These are phyloP conservation scores for Mucor piriformis DNA, from an alignment of 371 early-diverging fungal species.

Conservation along the genomic window DNA sequence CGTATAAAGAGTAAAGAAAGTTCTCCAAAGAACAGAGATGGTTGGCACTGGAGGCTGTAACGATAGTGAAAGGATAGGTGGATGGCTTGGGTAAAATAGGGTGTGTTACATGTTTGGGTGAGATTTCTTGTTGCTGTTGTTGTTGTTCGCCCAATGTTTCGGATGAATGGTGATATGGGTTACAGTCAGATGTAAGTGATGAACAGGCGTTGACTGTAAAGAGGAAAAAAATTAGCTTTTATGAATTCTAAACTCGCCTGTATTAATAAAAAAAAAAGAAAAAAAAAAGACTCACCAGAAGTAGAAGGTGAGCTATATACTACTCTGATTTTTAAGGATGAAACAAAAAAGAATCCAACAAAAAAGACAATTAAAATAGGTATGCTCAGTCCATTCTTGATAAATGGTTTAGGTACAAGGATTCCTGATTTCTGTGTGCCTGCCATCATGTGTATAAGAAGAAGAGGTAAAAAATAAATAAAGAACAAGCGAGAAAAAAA, in stretches of 20 bases:
- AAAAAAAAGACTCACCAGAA: not conserved
- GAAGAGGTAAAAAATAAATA: constrained; percentile 5
- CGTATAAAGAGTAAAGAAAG: constrained; percentile 51
- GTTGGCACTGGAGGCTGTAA: constrained; percentile 59
- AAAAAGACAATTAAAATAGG: constrained; percentile 16
- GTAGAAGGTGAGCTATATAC: constrained; percentile 19
- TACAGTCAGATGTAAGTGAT: not conserved
- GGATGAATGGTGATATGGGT: constrained; percentile 1
- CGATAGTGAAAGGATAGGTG: constrained; percentile 46
- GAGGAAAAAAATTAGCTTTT: not conserved
- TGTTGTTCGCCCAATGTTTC: constrained; percentile 3
- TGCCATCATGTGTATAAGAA: constrained; percentile 7
- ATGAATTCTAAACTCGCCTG: not conserved
- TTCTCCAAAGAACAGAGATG: constrained; percentile 61
- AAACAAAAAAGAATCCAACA: constrained; percentile 26
- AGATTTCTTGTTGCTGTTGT: not conserved
- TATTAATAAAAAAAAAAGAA: too few species aligned
- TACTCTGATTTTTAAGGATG: constrained; percentile 24
- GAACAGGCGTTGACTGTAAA: not conserved
- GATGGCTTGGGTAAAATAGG: constrained; percentile 14
- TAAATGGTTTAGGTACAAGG: constrained; percentile 6
- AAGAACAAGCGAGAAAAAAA: constrained; percentile 1
- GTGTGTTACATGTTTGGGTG: constrained; percentile 15
- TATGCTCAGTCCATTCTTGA: constrained; percentile 4
- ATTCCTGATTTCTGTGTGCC: constrained; percentile 2